phyloP scores from a whole-genome alignment of 176 grass and related monocot genomes.

The Bothriochloa decipiens region DNA sequence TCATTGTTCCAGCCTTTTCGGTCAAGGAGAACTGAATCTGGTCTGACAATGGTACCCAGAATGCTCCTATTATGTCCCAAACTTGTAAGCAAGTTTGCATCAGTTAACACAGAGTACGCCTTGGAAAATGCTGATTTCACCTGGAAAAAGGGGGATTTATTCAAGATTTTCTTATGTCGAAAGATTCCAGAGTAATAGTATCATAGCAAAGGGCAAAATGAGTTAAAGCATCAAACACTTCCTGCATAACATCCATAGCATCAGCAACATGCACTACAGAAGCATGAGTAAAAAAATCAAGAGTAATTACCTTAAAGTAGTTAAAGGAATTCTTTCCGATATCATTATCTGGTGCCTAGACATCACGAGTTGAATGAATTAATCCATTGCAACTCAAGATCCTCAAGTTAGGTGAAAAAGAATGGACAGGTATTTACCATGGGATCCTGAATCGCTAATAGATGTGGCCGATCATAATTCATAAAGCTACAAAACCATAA shows the following conservation, averaged over 20 bases:
- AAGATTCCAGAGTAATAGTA: background rate
- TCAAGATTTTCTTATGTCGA: background rate
- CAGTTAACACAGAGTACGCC: slow-evolving; percentile 81
- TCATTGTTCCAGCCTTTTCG: slow-evolving; percentile 76
- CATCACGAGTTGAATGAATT: slow-evolving; percentile 35
- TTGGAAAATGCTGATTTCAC: slow-evolving; percentile 93
- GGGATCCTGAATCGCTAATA: slow-evolving; percentile 90
- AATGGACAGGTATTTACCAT: slow-evolving; percentile 64
- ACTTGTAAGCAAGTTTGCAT: slow-evolving; percentile 60
- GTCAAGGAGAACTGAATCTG: slow-evolving; percentile 75
- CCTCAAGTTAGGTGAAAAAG: slow-evolving; percentile 34
- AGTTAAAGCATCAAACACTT: background rate
- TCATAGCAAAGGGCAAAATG: slow-evolving; percentile 9
- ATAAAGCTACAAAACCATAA: slow-evolving; percentile 59
- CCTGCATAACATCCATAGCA: slow-evolving; percentile 23
- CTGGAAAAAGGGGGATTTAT: slow-evolving; percentile 42
- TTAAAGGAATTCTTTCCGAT: slow-evolving; percentile 97
- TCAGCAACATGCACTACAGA: background rate
- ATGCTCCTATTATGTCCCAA: slow-evolving; percentile 82
- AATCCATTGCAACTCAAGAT: slow-evolving; percentile 34
- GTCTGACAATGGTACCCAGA: slow-evolving; percentile 86
- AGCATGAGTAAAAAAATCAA: background rate
- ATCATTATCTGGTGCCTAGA: slow-evolving; percentile 86
- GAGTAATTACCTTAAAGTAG: slow-evolving; percentile 79
- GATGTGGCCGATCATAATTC: slow-evolving; percentile 75